Evolutionary conservation across 2,329 filamentous ascomycete species (phyloP).

Genomic region (Cladophialophora carrionii): DNA sequence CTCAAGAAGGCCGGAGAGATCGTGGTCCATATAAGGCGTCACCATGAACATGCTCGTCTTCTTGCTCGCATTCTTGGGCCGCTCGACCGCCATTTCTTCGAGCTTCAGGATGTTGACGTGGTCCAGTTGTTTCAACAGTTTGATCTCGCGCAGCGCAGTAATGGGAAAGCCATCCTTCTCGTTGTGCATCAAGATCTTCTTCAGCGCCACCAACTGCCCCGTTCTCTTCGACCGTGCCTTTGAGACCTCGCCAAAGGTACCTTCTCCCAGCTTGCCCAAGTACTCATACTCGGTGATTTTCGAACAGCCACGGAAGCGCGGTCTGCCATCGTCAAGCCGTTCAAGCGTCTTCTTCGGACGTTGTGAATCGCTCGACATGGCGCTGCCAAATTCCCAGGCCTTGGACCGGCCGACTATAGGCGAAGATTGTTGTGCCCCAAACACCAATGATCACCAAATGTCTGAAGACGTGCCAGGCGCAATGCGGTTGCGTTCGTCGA

Average conservation of each 20-base stretch:
- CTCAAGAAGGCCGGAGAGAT: slow-evolving; percentile 93
- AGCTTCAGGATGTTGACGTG: slow-evolving; percentile 85
- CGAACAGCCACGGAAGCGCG: slow-evolving; percentile 81
- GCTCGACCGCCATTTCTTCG: slow-evolving; percentile 95
- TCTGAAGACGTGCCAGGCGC: background rate
- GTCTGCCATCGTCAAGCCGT: slow-evolving; percentile 51
- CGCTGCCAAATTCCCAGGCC: background rate
- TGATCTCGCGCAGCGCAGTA: slow-evolving; percentile 94
- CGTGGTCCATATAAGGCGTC: slow-evolving; percentile 98
- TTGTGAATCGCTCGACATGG: slow-evolving; percentile 23
- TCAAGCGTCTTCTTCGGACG: slow-evolving; percentile 46
- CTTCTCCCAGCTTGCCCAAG: slow-evolving; percentile 71
- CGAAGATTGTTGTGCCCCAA: background rate
- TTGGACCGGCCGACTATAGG: background rate
- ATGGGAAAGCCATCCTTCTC: slow-evolving; percentile 99
- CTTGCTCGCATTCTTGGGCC: slow-evolving; percentile 71
- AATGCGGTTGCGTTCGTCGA: slow-evolving; percentile 4
- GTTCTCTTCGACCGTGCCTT: slow-evolving; percentile 78
- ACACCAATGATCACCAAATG: background rate
- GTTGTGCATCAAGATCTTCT: slow-evolving; percentile 99
- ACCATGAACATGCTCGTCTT: slow-evolving; percentile 97
- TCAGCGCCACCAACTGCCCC: slow-evolving; percentile 78
- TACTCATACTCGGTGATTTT: slow-evolving; percentile 47
- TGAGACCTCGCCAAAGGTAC: slow-evolving; percentile 94
- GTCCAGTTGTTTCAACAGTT: slow-evolving; percentile 91